Percentiles rank a stretch among this genome's conserved stretches.
Conservation (phyloP, 495 filamentous ascomycete genomes). For the Stereocaulon alpinum region DNA sequence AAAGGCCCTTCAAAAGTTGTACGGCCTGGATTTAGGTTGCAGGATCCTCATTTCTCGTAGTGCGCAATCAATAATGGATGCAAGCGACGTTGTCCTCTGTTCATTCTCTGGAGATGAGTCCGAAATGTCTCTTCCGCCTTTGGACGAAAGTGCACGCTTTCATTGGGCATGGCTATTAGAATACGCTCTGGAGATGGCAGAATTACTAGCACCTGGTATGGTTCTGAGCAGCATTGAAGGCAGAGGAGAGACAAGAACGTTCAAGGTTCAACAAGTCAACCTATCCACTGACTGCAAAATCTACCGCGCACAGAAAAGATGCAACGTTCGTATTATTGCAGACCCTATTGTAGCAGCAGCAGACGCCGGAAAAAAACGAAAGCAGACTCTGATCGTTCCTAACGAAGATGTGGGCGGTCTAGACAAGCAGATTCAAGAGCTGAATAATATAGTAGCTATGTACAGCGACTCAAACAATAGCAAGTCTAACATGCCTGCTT, state of each 20-base stretch:
- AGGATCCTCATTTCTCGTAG: conserved; percentile 34
- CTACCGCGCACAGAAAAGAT: conserved; percentile 32
- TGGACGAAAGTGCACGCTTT: conserved; percentile 36
- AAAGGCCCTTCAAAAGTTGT: conserved; percentile 52
- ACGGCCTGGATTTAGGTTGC: conserved; percentile 50
- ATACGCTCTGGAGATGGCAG: conserved; percentile 43
- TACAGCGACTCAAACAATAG: conserved; percentile 43
- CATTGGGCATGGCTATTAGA: conserved; percentile 58
- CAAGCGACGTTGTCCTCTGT: conserved; percentile 36
- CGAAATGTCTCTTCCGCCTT: conserved; percentile 25
- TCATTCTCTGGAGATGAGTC: conserved; percentile 40
- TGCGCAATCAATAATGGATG: conserved; percentile 31
- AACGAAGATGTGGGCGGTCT: conserved; percentile 51
- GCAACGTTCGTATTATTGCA: conserved; percentile 29
- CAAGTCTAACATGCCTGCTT: conserved; percentile 28
- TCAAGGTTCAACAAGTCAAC: conserved; percentile 33
- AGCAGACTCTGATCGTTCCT: background rate
- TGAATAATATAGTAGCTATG: conserved; percentile 47
- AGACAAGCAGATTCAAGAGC: conserved; percentile 47
- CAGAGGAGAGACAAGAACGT: conserved; percentile 37
- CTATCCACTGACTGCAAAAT: conserved; percentile 20
- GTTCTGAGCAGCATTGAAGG: conserved; percentile 36
- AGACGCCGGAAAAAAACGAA: conserved; percentile 17
- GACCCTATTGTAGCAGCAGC: conserved; percentile 18
- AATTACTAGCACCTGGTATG: conserved; percentile 34